Percentiles rank a stretch among this genome's conserved stretches.
Evolutionary conservation across 2,329 filamentous ascomycete species (phyloP).

Genomic region (Ophioceras dolichostomum): DNA sequence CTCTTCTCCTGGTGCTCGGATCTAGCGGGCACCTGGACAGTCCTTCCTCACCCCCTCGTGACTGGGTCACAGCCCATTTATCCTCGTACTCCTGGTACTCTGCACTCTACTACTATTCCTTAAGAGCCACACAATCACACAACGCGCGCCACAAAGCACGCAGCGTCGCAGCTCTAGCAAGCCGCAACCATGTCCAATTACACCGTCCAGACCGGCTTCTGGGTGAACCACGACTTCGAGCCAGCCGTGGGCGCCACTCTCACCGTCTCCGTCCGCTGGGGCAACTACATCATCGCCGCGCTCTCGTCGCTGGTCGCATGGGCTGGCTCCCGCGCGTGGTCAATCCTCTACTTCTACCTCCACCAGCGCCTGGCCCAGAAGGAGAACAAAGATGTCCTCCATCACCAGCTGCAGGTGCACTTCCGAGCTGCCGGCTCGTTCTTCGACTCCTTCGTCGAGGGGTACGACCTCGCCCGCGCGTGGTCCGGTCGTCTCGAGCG

Average conservation of each 20-base stretch:
- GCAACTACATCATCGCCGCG: conserved; percentile 1
- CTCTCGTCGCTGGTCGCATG: conserved; percentile 1
- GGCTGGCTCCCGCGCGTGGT: not conserved
- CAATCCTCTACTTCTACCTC: not conserved
- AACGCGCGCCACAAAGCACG: too few relatives aligned
- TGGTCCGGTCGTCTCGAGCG: not conserved
- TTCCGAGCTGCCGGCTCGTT: not conserved
- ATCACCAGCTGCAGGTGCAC: not conserved
- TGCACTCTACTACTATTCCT: too few relatives aligned
- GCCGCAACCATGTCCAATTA: not conserved
- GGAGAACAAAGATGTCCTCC: not conserved
- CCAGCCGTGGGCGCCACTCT: not conserved
- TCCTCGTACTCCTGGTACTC: too few relatives aligned
- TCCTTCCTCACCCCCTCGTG: too few relatives aligned
- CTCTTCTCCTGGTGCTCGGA: too few relatives aligned
- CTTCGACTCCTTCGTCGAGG: not conserved
- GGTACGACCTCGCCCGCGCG: not conserved
- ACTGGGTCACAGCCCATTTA: too few relatives aligned
- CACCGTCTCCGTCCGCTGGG: not conserved
- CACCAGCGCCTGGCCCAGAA: not conserved
- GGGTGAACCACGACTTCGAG: not conserved
- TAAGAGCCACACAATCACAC: too few relatives aligned
- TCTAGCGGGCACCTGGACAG: too few relatives aligned
- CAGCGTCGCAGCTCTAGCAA: too few relatives aligned
- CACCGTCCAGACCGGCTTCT: not conserved